Conservation (phyloP, 2,329 filamentous ascomycete genomes). For the Beauveria rudraprayagi region DNA sequence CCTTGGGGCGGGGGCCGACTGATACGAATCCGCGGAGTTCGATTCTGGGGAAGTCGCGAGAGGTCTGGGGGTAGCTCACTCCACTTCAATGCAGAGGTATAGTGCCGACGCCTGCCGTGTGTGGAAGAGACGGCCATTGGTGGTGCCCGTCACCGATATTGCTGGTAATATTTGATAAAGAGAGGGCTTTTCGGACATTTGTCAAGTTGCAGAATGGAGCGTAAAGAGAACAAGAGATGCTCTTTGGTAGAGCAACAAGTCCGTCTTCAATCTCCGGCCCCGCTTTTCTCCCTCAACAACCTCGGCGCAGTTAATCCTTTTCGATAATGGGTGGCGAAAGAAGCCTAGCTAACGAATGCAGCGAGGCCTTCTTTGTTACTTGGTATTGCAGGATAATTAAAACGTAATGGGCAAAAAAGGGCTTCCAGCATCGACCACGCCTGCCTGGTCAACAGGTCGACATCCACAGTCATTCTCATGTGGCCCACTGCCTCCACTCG, state of each 20-base stretch:
- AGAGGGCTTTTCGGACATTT: neutral
- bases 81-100: neutral
- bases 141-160: neutral
- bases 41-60: conserved; percentile 5
- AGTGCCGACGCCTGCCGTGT: neutral
- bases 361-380: neutral
- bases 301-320: neutral
- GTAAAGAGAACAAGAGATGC: neutral
- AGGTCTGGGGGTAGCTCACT: neutral
- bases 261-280: conserved; percentile 1
- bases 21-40: neutral
- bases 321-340: no score
- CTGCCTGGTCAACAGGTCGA: neutral
- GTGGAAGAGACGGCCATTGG: neutral
- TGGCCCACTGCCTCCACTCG: neutral
- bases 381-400: neutral
- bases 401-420: neutral
- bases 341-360: no score
- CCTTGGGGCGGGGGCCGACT: no score
- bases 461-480: neutral
- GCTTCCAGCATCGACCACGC: neutral
- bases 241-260: neutral
- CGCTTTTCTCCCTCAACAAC: neutral
- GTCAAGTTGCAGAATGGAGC: neutral
- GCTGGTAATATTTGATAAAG: neutral